Conservation (phyloP, 805 yeast species). For the Clavispora asparagi region DNA sequence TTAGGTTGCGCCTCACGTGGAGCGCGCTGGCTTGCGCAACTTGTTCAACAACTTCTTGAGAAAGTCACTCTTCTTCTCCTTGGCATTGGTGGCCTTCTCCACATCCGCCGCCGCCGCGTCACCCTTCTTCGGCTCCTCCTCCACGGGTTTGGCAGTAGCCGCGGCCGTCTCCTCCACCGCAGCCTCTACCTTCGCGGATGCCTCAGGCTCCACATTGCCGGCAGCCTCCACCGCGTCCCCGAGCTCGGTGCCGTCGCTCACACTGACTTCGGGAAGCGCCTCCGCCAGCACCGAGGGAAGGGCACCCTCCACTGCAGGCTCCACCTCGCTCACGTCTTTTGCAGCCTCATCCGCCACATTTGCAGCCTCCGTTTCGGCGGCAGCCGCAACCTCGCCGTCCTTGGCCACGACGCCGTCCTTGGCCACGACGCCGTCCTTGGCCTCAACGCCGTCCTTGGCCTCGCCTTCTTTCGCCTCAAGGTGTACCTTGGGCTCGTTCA, state of each 20-base stretch:
- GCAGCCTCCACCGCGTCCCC: constrained; percentile 1
- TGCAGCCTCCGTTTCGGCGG: not conserved
- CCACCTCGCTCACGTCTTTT: constrained; percentile 22
- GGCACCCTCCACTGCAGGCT: constrained; percentile 8
- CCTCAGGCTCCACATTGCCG: constrained; percentile 2
- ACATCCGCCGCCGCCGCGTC: constrained; percentile 21
- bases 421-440: constrained; percentile 6
- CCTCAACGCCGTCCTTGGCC: constrained; percentile 1
- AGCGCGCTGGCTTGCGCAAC: constrained; percentile 26
- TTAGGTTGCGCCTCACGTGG: not conserved
- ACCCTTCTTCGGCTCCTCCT: constrained; percentile 18
- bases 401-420: constrained; percentile 2
- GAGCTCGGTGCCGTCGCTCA: constrained; percentile 5
- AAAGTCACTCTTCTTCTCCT: constrained; percentile 30
- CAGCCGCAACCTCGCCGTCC: constrained; percentile 1
- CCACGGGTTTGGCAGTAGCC: constrained; percentile 17
- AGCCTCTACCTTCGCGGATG: constrained; percentile 1
- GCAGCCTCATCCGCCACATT: constrained; percentile 1
- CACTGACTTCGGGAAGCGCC: constrained; percentile 2
- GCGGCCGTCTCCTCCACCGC: constrained; percentile 2
- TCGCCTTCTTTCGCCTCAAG: constrained; percentile 1
- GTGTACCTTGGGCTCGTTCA: constrained; percentile 11
- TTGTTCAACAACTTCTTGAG: constrained; percentile 32
- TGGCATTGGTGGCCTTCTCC: constrained; percentile 21
- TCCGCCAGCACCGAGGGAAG: constrained; percentile 3